Conservation (phyloP, 352 stramenopile species). For the Phytophthora nicotianae region DNA sequence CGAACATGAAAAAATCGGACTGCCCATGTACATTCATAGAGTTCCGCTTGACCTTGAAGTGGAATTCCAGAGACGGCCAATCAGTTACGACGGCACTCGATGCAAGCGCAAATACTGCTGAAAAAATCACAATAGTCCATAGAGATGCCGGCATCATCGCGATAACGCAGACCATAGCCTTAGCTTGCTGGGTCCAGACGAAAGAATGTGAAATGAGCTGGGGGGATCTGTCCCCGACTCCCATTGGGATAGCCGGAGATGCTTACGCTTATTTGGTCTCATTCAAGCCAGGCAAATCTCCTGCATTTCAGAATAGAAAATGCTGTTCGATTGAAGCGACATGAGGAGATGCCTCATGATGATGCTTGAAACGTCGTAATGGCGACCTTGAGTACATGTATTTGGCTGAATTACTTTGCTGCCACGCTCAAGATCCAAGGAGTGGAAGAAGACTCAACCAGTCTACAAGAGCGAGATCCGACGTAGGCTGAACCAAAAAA, state of each 20-base stretch:
- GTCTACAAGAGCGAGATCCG: no score
- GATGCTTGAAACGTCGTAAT: neutral
- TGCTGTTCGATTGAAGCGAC: slow-evolving; percentile 1
- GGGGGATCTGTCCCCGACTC: neutral
- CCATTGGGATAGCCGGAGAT: neutral
- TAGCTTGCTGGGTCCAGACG: neutral
- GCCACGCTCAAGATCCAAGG: no score
- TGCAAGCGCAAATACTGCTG: neutral
- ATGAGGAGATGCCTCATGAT: neutral
- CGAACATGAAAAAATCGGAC: slow-evolving; percentile 10
- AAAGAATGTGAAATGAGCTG: slow-evolving; percentile 8
- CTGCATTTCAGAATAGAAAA: neutral
- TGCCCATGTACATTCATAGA: neutral
- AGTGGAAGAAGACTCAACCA: no score
- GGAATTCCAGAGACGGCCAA: neutral
- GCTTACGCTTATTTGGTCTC: neutral
- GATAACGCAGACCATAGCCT: neutral
- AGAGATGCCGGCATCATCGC: neutral
- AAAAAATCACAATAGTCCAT: neutral
- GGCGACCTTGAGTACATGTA: no score
- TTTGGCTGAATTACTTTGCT: no score
- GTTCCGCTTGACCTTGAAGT: neutral
- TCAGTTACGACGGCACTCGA: neutral
- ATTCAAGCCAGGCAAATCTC: slow-evolving; percentile 8
- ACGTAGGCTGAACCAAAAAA: no score